A percentile compares a stretch with the other conserved stretches of the same genome.
These are phyloP conservation scores for Phaseolus lunatus DNA, from an alignment of 306 rosid genomes.

Conservation along the genomic window DNA sequence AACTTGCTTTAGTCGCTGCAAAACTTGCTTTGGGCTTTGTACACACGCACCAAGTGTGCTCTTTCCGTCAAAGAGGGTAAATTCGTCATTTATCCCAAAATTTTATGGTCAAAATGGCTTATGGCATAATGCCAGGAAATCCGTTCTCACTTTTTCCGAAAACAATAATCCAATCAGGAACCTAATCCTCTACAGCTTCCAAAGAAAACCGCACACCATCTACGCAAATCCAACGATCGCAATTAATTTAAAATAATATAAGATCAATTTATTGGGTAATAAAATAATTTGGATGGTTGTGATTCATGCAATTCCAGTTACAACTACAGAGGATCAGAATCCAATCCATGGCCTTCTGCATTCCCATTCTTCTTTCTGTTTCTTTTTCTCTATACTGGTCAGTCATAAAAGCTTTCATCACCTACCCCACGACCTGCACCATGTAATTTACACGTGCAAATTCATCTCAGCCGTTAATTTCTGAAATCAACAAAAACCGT, in stretches of 20 bases:
- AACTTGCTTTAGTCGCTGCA: no score
- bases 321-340: no score
- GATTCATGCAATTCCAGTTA: neutral
- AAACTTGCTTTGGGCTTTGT: no score
- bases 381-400: constrained; percentile 8
- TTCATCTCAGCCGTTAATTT: constrained; percentile 33
- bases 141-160: neutral
- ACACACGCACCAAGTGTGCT: neutral
- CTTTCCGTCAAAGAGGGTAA: neutral
- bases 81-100: neutral
- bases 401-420: constrained; percentile 21
- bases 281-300: neutral
- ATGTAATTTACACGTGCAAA: constrained; percentile 29
- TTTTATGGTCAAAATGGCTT: neutral
- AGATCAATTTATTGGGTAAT: neutral
- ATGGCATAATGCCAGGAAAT: neutral
- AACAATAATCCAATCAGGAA: neutral
- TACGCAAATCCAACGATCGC: neutral
- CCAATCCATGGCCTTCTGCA: neutral
- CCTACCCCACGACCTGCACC: constrained; percentile 25
- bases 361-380: neutral
- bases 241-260: no score
- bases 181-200: neutral
- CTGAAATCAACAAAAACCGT: neutral
- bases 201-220: neutral